Conservation (phyloP, 805 yeast genomes). For the Scheffersomyces coipomensis region DNA sequence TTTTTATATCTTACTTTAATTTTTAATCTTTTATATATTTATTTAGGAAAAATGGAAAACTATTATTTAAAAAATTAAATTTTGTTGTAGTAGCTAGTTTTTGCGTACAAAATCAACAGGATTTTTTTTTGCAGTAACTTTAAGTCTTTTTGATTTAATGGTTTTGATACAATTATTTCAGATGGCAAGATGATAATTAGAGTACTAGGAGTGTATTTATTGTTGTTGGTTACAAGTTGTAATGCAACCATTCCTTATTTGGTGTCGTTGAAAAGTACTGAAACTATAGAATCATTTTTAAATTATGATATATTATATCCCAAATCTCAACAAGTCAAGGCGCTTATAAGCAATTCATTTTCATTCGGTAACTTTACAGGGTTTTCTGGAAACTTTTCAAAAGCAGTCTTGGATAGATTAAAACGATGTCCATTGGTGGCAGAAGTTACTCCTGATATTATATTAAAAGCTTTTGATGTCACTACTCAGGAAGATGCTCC, state of each 20-base stretch:
- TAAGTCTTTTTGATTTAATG: neutral
- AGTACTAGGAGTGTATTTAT: neutral
- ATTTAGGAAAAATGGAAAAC: constrained; percentile 1
- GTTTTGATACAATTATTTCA: neutral
- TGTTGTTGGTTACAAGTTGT: neutral
- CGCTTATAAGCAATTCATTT: constrained; percentile 49
- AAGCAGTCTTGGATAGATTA: constrained; percentile 46
- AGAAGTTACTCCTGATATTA: constrained; percentile 66
- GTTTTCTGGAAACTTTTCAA: constrained; percentile 60
- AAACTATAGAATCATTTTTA: constrained; percentile 47
- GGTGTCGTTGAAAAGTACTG: constrained; percentile 51
- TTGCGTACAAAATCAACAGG: neutral
- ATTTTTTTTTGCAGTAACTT: neutral
- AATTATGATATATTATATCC: constrained; percentile 41
- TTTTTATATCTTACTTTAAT: neutral
- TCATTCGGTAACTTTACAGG: constrained; percentile 73
- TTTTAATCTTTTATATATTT: neutral
- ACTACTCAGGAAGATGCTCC: constrained; percentile 50
- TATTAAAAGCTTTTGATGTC: constrained; percentile 53
- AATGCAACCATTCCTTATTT: constrained; percentile 31
- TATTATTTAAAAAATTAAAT: too few relatives aligned
- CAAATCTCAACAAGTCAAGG: constrained; percentile 39
- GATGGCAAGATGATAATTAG: neutral
- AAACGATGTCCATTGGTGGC: constrained; percentile 61
- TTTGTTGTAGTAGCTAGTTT: neutral